Evolutionary conservation across 305 asterid species (phyloP).

Genomic region (Fraxinus dipetala): DNA sequence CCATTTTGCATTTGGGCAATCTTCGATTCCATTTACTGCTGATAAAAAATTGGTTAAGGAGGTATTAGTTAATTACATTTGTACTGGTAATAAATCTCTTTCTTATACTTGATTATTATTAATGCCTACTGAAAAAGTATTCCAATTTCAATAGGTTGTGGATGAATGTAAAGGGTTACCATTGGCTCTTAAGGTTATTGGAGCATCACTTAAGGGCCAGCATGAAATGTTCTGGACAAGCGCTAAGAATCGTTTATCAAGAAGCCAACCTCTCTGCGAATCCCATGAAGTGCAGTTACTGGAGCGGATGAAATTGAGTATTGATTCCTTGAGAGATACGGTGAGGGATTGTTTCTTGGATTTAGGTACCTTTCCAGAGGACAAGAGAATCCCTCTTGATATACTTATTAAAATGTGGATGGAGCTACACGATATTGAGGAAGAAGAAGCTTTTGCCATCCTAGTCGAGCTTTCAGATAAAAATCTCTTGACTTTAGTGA

Average conservation of each 20-base stretch:
- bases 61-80: conserved; percentile 37
- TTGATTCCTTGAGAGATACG: conserved; percentile 60
- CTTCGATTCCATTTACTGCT: conserved; percentile 48
- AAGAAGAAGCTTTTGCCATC: conserved; percentile 75
- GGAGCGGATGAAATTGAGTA: conserved; percentile 78
- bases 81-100: neutral
- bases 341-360: conserved; percentile 86
- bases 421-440: conserved; percentile 79
- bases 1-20: conserved; percentile 73
- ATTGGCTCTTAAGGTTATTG: conserved; percentile 83
- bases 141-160: conserved; percentile 46
- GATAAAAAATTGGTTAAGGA: conserved; percentile 61
- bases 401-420: conserved; percentile 93
- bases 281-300: conserved; percentile 78
- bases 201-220: conserved; percentile 76
- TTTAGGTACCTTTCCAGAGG: conserved; percentile 83
- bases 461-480: conserved; percentile 82
- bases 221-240: conserved; percentile 80
- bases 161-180: conserved; percentile 91
- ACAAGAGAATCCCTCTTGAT: conserved; percentile 77
- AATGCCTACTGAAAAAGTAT: conserved; percentile 5
- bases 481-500: conserved; percentile 72
- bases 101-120: neutral
- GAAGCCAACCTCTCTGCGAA: conserved; percentile 69
- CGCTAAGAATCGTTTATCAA: conserved; percentile 65